Evolutionary conservation across 495 filamentous ascomycete species (phyloP).

Genomic region (Neurospora sp.): DNA sequence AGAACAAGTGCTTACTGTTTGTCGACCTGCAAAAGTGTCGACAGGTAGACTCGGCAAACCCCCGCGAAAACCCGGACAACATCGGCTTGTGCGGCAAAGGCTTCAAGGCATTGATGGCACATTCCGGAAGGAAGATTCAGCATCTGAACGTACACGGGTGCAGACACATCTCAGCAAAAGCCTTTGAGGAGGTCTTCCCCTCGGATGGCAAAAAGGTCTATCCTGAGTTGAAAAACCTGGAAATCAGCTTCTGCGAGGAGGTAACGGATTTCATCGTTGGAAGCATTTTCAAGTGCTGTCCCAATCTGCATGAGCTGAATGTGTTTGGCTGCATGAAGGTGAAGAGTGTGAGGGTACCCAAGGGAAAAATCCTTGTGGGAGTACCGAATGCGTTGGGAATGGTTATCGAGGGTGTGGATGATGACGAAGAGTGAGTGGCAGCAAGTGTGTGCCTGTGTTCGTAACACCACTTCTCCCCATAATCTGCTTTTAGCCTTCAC

Average conservation of each 20-base stretch:
- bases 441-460: not conserved
- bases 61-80: slow-evolving; percentile 46
- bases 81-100: slow-evolving; percentile 64
- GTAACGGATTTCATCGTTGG: slow-evolving; percentile 68
- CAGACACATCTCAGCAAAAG: slow-evolving; percentile 58
- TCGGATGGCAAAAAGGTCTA: slow-evolving; percentile 40
- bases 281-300: slow-evolving; percentile 66
- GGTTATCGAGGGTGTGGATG: slow-evolving; percentile 39
- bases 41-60: slow-evolving; percentile 52
- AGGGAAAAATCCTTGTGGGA: slow-evolving; percentile 67
- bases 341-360: slow-evolving; percentile 56
- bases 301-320: slow-evolving; percentile 57
- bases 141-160: slow-evolving; percentile 67
- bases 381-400: slow-evolving; percentile 56
- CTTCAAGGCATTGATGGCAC: slow-evolving; percentile 73
- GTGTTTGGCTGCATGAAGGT: slow-evolving; percentile 83
- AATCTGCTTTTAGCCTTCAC: not conserved
- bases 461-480: not conserved
- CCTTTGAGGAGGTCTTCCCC: slow-evolving; percentile 63
- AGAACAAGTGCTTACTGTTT: slow-evolving; percentile 55
- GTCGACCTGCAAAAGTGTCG: slow-evolving; percentile 67
- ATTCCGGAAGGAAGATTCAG: slow-evolving; percentile 56
- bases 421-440: slow-evolving; percentile 1
- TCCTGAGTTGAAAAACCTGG: slow-evolving; percentile 54
- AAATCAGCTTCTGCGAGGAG: slow-evolving; percentile 66